Base-by-base conservation (phyloP, 352 stramenopile species). In the Phytophthora agathidicida region DNA sequence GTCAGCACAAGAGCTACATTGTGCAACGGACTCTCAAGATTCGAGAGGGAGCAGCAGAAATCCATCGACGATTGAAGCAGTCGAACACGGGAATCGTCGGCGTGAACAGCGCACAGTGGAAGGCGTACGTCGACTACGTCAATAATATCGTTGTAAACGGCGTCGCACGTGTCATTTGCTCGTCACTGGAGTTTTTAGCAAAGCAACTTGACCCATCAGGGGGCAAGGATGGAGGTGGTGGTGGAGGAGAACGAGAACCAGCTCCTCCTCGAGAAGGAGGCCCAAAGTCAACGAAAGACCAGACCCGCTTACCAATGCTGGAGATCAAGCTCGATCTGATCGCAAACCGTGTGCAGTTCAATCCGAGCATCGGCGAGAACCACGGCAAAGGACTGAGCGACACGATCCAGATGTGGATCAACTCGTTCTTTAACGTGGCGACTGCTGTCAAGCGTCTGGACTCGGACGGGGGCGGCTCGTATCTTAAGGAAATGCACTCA, bases 61-160 rank as follows among this genome's bases (percentile, higher is more conserved):
- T 99, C 65, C 93, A 99, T 54, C 84, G 85, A 13, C 84, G 97
- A 16, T 54, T 99, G 36, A 98, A 99, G 68, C 93, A 99, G 58
- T 98, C 91, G 2, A 98, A 98, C 67, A 95, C 96, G 13, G 80
- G 96, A 7, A 92, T 99, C 24, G 89, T 98, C 9, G 79, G 85
- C 10, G 95, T 96, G 32, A 98, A 98, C 59, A 93, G 83, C 22
- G 95, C 94, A n/a, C 84, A 99, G 68, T 99, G 97, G 97, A 97
- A 94, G 47, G 91, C 89, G 11, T 99, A 99, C 59, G 89, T 98
- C 16, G 94, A 99, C 64, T 99, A 98, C 57, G 91, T 99, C 41
- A 99, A 99, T 73, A 98, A 96, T 65, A 96, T 99, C 14, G 94
- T 99, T 11, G 90, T 99, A 13, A 87, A 94, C 39, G 97, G 97